Percentiles rank a stretch among this genome's conserved stretches.
phyloP scores from a whole-genome alignment of 1,284 basidiomycete genomes.

The Salmacisia buchloeana region DNA sequence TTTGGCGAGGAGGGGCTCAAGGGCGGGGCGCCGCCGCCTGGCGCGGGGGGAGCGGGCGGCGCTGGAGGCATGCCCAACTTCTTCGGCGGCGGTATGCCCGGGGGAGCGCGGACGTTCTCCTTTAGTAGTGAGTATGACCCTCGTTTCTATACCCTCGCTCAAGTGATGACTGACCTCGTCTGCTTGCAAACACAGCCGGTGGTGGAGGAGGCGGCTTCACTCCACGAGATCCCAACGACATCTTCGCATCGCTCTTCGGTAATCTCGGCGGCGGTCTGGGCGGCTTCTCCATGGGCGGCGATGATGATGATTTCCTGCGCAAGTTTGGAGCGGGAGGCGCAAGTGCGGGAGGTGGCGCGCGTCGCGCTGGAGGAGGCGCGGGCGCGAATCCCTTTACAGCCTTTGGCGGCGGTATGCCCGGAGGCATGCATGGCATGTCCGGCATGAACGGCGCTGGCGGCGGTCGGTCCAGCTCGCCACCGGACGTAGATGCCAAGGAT shows the following conservation, averaged over 20 bases:
- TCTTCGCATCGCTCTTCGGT: conserved; percentile 68
- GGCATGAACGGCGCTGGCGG: neutral
- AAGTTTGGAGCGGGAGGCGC: conserved; percentile 22
- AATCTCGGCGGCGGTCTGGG: conserved; percentile 26
- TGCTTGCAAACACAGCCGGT: conserved; percentile 16
- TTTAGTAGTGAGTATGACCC: conserved; percentile 15
- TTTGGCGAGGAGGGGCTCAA: conserved; percentile 95
- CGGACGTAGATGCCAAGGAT: conserved; percentile 59
- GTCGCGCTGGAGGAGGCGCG: conserved; percentile 16
- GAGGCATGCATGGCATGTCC: conserved; percentile 12
- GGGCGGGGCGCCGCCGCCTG: conserved; percentile 50
- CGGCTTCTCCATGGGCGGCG: conserved; percentile 21
- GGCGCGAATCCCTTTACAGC: neutral
- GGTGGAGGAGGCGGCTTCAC: conserved; percentile 42
- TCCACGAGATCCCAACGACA: conserved; percentile 72
- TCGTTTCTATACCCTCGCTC: neutral
- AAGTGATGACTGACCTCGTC: neutral
- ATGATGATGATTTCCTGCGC: conserved; percentile 18
- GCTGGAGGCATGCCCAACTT: conserved; percentile 23
- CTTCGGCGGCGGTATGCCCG: conserved; percentile 24
- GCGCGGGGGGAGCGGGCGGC: conserved; percentile 33
- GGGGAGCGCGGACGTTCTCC: conserved; percentile 31
- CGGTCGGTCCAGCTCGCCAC: neutral
- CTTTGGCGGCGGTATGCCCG: conserved; percentile 25
- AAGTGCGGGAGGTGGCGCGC: neutral